Conservation (phyloP, 192 early-diverging fungal genomes). For the Entomortierella lignicola region DNA sequence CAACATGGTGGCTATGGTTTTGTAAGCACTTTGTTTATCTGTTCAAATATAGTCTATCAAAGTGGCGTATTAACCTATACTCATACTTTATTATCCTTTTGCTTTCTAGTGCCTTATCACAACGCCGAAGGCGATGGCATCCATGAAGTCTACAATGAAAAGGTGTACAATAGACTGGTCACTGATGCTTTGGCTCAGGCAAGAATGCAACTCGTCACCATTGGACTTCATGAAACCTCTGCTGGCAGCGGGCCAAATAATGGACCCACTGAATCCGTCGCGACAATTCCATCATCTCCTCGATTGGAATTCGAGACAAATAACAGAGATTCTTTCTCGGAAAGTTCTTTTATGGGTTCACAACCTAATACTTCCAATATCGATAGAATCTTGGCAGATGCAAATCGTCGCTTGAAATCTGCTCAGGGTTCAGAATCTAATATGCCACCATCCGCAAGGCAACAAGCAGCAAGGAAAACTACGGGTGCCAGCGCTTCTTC, state of each 20-base stretch:
- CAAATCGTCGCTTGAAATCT: background rate
- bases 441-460: background rate
- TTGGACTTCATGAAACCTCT: slow-evolving; percentile 8
- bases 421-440: background rate
- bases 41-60: background rate
- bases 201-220: slow-evolving; percentile 35
- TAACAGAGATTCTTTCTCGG: background rate
- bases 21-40: slow-evolving; percentile 18
- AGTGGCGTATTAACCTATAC: background rate
- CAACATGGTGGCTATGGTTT: slow-evolving; percentile 61
- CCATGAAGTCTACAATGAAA: slow-evolving; percentile 42
- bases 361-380: background rate
- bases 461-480: background rate
- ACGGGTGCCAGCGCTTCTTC: background rate
- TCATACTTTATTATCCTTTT: background rate
- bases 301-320: background rate
- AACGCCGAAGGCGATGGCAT: slow-evolving; percentile 40
- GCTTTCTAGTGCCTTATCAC: slow-evolving; percentile 21
- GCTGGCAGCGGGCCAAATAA: background rate
- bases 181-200: slow-evolving; percentile 41
- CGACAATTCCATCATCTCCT: background rate
- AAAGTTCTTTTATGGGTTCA: background rate
- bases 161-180: slow-evolving; percentile 23
- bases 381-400: background rate
- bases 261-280: background rate